Base-by-base conservation (phyloP, 805 yeast genomes). In the Pachysolen tannophilus region DNA sequence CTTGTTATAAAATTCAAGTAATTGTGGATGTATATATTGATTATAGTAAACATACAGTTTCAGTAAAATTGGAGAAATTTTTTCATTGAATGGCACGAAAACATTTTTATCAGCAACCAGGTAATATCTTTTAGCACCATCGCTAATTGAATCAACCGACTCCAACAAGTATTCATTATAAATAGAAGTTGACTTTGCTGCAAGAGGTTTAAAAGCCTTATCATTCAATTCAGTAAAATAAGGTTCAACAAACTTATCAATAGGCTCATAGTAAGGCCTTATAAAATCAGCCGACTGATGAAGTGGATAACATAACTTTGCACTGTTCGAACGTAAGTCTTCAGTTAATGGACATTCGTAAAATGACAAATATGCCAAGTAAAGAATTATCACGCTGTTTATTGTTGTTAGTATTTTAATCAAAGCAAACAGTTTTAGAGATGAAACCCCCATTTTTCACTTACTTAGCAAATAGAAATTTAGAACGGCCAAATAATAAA, bases 241-340 rank as follows among this genome's bases (percentile, higher is more conserved):
- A 13, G 13, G 17, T 3, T 13, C 15, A n/a, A 30, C 33, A 16
- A 29, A 34, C 4, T 33, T 33, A 11, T 34, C 17, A 4, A 30
- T n/a, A 8, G 38, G 33, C 14, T 11, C 25, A 10, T 29, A 34
- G 19, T 29, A 29, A 10, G 38, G 38, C n/a, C 19, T 16, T 20
- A 30, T 19, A 17, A 19, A 19, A 21, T 26, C 21, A n/a, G 18
- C 32, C n/a, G 20, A 16, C n/a, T 16, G 9, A 14, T 17, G 23
- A 11, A 23, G 13, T 23, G 32, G 24, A 5, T 9, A n/a, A 28
- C 17, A 19, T 10, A 19, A 11, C 23, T 15, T 20, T 6, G 23
- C 21, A 6, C 17, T 16, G 11, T 28, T n/a, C 21, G 14, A n/a
- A n/a, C 11, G 16, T 8, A 28, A 13, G 9, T 8, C 28, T 21